Percentiles rank a stretch among this genome's conserved stretches.
phyloP scores from a whole-genome alignment of 2,329 filamentous ascomycete genomes.

The Phialophora expanda region DNA sequence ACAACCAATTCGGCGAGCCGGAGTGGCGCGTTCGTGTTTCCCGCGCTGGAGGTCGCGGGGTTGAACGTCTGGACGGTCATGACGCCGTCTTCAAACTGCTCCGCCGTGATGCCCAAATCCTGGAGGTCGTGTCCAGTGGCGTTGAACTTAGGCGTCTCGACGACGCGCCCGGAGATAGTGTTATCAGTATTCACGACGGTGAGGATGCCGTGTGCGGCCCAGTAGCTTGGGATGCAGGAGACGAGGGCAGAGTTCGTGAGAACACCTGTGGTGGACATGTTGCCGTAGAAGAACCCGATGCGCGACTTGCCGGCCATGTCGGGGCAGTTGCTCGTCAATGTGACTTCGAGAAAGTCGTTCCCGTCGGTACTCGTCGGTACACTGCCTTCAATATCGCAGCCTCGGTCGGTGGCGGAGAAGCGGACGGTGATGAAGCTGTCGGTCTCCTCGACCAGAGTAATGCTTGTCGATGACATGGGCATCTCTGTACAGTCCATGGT shows the following conservation, averaged over 20 bases:
- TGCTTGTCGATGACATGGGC: not conserved
- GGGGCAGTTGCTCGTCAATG: not conserved
- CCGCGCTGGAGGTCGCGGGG: not conserved
- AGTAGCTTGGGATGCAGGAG: not conserved
- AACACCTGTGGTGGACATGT: not conserved
- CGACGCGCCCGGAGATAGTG: not conserved
- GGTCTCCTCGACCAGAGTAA: not conserved
- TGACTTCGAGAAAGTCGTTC: not conserved
- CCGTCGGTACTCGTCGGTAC: not conserved
- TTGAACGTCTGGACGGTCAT: not conserved
- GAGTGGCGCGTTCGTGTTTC: not conserved
- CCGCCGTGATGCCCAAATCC: not conserved
- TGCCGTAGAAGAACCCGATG: not conserved
- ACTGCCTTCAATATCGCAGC: not conserved
- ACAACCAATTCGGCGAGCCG: not conserved
- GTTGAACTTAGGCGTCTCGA: not conserved
- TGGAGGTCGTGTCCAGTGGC: not conserved
- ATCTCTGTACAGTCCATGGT: not conserved
- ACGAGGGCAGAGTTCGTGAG: not conserved
- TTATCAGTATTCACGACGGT: not conserved
- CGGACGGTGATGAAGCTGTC: not conserved
- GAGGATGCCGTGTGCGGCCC: not conserved
- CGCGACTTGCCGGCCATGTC: not conserved
- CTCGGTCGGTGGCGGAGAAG: not conserved
- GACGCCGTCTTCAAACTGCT: not conserved